These are phyloP conservation scores for Xylaria sp. DNA, from an alignment of 2,329 filamentous ascomycete genomes.

Conservation along the genomic window DNA sequence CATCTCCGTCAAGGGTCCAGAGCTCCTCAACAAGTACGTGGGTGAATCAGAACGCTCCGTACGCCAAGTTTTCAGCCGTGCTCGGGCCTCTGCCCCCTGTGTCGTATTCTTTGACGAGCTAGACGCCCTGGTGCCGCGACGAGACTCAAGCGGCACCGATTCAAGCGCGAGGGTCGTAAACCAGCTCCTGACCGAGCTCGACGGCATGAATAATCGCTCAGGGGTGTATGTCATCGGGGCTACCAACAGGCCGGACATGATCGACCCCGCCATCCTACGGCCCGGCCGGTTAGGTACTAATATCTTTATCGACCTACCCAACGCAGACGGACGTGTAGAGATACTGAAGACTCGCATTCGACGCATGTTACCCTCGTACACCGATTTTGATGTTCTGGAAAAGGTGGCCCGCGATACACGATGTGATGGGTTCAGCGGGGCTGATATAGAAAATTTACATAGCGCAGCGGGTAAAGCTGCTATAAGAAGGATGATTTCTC, in stretches of 20 bases:
- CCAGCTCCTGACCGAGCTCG: conserved; percentile 91
- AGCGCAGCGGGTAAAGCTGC: conserved; percentile 46
- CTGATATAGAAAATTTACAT: conserved; percentile 68
- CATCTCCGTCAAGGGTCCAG: conserved; percentile 96
- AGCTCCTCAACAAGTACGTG: conserved; percentile 96
- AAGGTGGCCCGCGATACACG: conserved; percentile 71
- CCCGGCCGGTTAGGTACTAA: conserved; percentile 88
- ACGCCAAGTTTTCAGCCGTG: conserved; percentile 89
- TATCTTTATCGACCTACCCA: conserved; percentile 90
- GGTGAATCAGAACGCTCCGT: conserved; percentile 95
- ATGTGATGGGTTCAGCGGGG: conserved; percentile 81
- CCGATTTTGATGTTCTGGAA: conserved; percentile 46
- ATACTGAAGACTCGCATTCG: conserved; percentile 76
- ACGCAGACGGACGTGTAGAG: conserved; percentile 80
- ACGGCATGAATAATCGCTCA: conserved; percentile 80
- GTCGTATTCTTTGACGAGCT: conserved; percentile 99
- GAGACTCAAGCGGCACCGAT: conserved; percentile 82
- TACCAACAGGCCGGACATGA: conserved; percentile 95
- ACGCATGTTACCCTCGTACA: conserved; percentile 44
- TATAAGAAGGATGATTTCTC: conserved; percentile 38
- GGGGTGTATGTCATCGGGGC: conserved; percentile 96
- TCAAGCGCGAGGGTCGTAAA: conserved; percentile 92
- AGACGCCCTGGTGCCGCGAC: conserved; percentile 87
- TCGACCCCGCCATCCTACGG: conserved; percentile 93
- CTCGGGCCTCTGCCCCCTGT: conserved; percentile 86